phyloP scores from a whole-genome alignment of 2,329 filamentous ascomycete species.

The Aspergillus nomiae region DNA sequence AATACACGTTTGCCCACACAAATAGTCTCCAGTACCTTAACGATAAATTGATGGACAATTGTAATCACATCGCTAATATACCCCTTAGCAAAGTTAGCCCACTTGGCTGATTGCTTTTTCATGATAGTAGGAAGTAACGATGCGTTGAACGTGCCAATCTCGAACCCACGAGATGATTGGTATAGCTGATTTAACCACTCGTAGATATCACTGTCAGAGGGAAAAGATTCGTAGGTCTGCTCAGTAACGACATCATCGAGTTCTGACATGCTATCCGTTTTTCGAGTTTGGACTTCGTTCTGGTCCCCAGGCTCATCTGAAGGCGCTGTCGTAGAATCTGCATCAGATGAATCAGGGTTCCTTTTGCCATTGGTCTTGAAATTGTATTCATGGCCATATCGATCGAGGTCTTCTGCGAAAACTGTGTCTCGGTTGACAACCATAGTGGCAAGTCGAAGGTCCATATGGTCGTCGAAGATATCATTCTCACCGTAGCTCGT shows the following conservation, averaged over 20 bases:
- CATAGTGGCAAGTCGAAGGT: constrained; percentile 37
- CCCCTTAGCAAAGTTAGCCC: constrained; percentile 50
- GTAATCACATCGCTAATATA: constrained; percentile 57
- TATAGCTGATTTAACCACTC: constrained; percentile 50
- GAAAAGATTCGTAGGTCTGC: neutral
- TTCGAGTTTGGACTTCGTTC: neutral
- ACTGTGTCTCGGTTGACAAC: constrained; percentile 29
- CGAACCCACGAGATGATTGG: constrained; percentile 52
- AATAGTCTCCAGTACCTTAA: constrained; percentile 41
- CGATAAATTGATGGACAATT: constrained; percentile 57
- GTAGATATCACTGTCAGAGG: constrained; percentile 38
- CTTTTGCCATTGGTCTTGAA: constrained; percentile 5
- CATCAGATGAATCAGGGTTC: no score
- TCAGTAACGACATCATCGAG: constrained; percentile 25
- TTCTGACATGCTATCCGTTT: constrained; percentile 4
- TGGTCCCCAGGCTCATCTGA: neutral
- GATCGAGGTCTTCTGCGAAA: constrained; percentile 25
- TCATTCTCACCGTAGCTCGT: constrained; percentile 39
- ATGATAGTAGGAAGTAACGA: constrained; percentile 44
- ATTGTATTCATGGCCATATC: constrained; percentile 24
- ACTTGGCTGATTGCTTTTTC: constrained; percentile 57
- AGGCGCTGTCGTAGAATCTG: neutral
- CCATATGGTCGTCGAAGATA: constrained; percentile 35
- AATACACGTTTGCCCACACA: constrained; percentile 51
- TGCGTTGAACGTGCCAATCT: constrained; percentile 53